Percentiles rank a stretch among this genome's conserved stretches.
These are phyloP conservation scores for Ganoderma resinaceum DNA, from an alignment of 1,284 basidiomycete genomes.

Conservation along the genomic window DNA sequence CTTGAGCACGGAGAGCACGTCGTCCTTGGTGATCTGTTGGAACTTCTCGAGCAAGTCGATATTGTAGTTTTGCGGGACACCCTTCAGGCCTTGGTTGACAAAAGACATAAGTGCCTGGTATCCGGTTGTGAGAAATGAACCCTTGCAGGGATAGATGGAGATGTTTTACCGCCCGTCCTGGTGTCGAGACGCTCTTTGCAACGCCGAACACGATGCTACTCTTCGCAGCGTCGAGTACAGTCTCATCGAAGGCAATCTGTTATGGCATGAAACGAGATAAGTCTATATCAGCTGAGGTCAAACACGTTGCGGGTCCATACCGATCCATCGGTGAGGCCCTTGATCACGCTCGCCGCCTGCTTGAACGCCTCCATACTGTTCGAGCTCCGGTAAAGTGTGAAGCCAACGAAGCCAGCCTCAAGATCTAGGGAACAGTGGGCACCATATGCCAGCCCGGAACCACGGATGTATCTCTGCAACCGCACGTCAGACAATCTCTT, in stretches of 20 bases:
- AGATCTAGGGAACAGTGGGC: constrained; percentile 82
- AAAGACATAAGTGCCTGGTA: constrained; percentile 80
- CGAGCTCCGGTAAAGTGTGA: constrained; percentile 90
- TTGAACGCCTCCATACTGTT: constrained; percentile 86
- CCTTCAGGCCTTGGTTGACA: constrained; percentile 87
- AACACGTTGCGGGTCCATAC: constrained; percentile 60
- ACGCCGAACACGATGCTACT: constrained; percentile 89
- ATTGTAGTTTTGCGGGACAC: constrained; percentile 76
- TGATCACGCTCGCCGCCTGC: constrained; percentile 81
- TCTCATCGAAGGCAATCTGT: constrained; percentile 84
- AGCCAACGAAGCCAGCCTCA: constrained; percentile 85
- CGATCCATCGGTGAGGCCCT: constrained; percentile 78
- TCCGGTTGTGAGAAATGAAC: background rate
- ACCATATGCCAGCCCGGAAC: constrained; percentile 94
- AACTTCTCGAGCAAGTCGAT: constrained; percentile 81
- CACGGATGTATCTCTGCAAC: constrained; percentile 78
- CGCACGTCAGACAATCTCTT: constrained; percentile 2
- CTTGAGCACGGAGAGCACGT: constrained; percentile 75
- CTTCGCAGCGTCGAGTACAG: constrained; percentile 91
- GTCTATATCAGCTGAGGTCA: background rate
- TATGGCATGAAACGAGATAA: background rate
- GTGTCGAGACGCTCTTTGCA: constrained; percentile 84
- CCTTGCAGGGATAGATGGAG: too few species aligned
- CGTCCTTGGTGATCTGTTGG: constrained; percentile 79
- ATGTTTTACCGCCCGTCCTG: constrained; percentile 77